Percentiles rank a stretch among this genome's conserved stretches.
Conservation (phyloP, 2,329 filamentous ascomycete genomes). For the Rhynchosporium graminicola region DNA sequence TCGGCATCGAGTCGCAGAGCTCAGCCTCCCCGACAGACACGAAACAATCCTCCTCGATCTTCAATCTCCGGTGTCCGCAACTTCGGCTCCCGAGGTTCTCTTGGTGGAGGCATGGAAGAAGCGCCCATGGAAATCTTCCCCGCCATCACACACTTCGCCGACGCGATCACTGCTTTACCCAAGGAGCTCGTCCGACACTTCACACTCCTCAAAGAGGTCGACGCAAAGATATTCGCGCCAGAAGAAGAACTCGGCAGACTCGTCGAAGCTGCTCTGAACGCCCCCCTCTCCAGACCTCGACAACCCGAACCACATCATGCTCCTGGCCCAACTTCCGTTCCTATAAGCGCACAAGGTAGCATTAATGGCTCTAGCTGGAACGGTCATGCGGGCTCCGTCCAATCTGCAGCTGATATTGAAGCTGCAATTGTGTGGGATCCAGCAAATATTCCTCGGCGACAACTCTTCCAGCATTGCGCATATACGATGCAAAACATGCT, state of each 20-base stretch:
- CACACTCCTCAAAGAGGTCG: constrained; percentile 93
- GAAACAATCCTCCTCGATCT: constrained; percentile 62
- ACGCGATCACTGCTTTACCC: constrained; percentile 87
- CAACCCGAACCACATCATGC: constrained; percentile 39
- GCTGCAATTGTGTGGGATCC: constrained; percentile 52
- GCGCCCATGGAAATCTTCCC: constrained; percentile 68
- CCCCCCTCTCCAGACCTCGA: constrained; percentile 48
- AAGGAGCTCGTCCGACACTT: constrained; percentile 96
- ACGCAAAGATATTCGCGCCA: constrained; percentile 90
- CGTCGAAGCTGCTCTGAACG: constrained; percentile 63
- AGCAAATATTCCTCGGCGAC: constrained; percentile 65
- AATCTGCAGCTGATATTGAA: constrained; percentile 45
- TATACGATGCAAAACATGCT: constrained; percentile 82
- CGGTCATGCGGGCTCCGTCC: constrained; percentile 34
- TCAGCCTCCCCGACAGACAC: constrained; percentile 65
- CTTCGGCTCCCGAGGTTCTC: constrained; percentile 46
- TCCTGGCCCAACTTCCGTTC: constrained; percentile 33
- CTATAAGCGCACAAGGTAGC: constrained; percentile 36
- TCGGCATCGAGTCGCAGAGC: constrained; percentile 55
- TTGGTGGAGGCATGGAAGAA: constrained; percentile 46
- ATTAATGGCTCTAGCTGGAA: constrained; percentile 39
- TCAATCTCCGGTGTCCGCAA: constrained; percentile 51
- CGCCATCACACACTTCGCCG: constrained; percentile 75
- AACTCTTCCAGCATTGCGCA: constrained; percentile 76
- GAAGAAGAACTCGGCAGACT: constrained; percentile 80